These are phyloP conservation scores for Penicillium lividum DNA, from an alignment of 495 filamentous ascomycete species.

Conservation along the genomic window DNA sequence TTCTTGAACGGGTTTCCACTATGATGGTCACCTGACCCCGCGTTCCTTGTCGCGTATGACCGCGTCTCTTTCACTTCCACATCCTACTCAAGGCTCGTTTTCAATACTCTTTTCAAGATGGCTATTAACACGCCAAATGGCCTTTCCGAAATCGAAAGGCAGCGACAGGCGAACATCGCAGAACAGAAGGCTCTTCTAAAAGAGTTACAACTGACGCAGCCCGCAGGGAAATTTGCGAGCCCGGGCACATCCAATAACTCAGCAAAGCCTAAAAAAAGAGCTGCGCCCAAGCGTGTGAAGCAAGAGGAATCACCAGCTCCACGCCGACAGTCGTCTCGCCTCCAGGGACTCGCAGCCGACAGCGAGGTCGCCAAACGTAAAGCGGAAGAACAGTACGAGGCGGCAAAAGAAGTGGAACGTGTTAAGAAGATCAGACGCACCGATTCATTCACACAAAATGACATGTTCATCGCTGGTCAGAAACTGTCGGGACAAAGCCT, in stretches of 20 bases:
- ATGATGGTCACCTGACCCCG: slow-evolving; percentile 25
- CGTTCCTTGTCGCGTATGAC: slow-evolving; percentile 11
- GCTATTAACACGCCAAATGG: slow-evolving; percentile 23
- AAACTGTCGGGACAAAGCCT: slow-evolving; percentile 51
- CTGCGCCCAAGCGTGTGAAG: slow-evolving; percentile 49
- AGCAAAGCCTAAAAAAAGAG: slow-evolving; percentile 48
- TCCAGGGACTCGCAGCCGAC: slow-evolving; percentile 66
- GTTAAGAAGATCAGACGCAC: slow-evolving; percentile 72
- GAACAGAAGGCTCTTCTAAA: slow-evolving; percentile 71
- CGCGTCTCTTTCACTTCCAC: not conserved
- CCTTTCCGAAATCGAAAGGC: slow-evolving; percentile 67
- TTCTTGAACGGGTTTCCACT: not conserved
- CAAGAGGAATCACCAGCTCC: slow-evolving; percentile 49
- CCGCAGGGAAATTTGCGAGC: slow-evolving; percentile 52
- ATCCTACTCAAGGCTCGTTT: not conserved
- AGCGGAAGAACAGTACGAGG: slow-evolving; percentile 69
- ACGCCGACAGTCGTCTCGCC: slow-evolving; percentile 63
- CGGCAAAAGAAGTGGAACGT: slow-evolving; percentile 58
- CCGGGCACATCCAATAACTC: slow-evolving; percentile 30
- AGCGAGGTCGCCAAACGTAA: slow-evolving; percentile 79
- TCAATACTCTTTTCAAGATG: slow-evolving; percentile 8
- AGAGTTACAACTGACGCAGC: slow-evolving; percentile 52
- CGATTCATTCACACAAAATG: slow-evolving; percentile 69
- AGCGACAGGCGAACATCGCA: slow-evolving; percentile 71
- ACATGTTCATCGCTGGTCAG: slow-evolving; percentile 78